Percentiles rank a stretch among this genome's conserved stretches.
Evolutionary conservation across 2,329 filamentous ascomycete species (phyloP).

Genomic region (Mycosphaerelloides madeirae): DNA sequence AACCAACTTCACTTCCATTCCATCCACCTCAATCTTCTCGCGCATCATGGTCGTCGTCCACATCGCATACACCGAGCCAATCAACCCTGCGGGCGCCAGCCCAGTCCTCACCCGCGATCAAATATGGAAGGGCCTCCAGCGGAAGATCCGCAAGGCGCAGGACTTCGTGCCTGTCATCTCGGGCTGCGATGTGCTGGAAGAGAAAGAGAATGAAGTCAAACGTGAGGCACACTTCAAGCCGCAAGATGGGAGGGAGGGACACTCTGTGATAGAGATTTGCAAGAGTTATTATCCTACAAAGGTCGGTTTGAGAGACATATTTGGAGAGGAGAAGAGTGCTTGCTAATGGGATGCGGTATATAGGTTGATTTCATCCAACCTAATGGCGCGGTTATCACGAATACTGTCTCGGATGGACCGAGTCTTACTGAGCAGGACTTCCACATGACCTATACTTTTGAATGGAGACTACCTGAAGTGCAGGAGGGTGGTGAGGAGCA

Average conservation of each 20-base stretch:
- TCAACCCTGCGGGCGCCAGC: constrained; percentile 39
- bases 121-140: constrained; percentile 43
- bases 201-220: constrained; percentile 32
- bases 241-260: constrained; percentile 25
- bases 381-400: constrained; percentile 41
- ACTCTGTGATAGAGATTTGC: constrained; percentile 37
- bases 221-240: constrained; percentile 39
- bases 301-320: too few species aligned
- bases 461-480: constrained; percentile 36
- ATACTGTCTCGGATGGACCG: constrained; percentile 41
- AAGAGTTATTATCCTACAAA: constrained; percentile 37
- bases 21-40: too few species aligned
- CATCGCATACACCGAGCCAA: constrained; percentile 40
- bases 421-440: constrained; percentile 32
- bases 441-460: constrained; percentile 46
- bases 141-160: constrained; percentile 43
- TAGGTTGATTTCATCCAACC: constrained; percentile 46
- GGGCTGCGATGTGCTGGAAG: constrained; percentile 38
- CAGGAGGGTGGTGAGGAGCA: constrained; percentile 34
- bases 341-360: neutral
- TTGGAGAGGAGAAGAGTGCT: too few species aligned
- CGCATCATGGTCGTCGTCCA: constrained; percentile 25
- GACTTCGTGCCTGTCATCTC: constrained; percentile 45
- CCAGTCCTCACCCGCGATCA: constrained; percentile 35
- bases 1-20: too few species aligned